Percentiles rank a stretch among this genome's conserved stretches.
Evolutionary conservation across 2,329 filamentous ascomycete genomes (phyloP).

Genomic region (Cyphellophora attinorum): DNA sequence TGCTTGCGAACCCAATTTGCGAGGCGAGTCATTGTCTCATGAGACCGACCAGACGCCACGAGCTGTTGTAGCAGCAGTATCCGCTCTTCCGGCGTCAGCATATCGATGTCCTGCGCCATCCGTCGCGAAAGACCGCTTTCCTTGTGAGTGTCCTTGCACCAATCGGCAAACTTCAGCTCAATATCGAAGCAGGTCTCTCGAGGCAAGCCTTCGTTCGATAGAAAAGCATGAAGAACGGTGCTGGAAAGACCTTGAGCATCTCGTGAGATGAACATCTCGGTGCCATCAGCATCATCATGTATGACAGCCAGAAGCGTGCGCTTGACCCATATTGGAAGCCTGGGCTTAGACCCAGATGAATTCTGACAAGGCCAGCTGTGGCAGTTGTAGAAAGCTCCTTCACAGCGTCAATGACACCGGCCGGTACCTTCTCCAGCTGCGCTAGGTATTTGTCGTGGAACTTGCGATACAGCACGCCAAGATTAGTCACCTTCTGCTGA

Average conservation of each 20-base stretch:
- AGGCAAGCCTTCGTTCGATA: constrained; percentile 30
- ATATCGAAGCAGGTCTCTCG: constrained; percentile 30
- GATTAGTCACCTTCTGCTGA: constrained; percentile 23
- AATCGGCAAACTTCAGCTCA: constrained; percentile 28
- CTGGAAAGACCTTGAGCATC: constrained; percentile 33
- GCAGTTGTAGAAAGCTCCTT: constrained; percentile 23
- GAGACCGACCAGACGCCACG: constrained; percentile 21
- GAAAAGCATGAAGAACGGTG: constrained; percentile 36
- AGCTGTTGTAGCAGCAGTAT: constrained; percentile 30
- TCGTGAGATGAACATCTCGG: constrained; percentile 34
- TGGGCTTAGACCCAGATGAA: constrained; percentile 31
- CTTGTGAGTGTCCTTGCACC: constrained; percentile 23
- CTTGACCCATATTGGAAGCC: constrained; percentile 28
- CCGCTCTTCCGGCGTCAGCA: constrained; percentile 31
- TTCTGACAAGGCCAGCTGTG: constrained; percentile 19
- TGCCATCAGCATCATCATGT: constrained; percentile 23
- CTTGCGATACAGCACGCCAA: constrained; percentile 23
- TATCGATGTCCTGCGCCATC: constrained; percentile 31
- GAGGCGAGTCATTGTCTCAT: constrained; percentile 22
- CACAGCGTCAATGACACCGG: constrained; percentile 20
- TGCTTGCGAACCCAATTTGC: constrained; percentile 24
- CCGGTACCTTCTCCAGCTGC: constrained; percentile 14
- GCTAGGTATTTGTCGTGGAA: constrained; percentile 22
- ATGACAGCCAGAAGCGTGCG: constrained; percentile 32
- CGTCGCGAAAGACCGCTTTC: constrained; percentile 26